These are phyloP conservation scores for Lenwebbia sp. DNA, from an alignment of 345 rosid species.

Conservation along the genomic window DNA sequence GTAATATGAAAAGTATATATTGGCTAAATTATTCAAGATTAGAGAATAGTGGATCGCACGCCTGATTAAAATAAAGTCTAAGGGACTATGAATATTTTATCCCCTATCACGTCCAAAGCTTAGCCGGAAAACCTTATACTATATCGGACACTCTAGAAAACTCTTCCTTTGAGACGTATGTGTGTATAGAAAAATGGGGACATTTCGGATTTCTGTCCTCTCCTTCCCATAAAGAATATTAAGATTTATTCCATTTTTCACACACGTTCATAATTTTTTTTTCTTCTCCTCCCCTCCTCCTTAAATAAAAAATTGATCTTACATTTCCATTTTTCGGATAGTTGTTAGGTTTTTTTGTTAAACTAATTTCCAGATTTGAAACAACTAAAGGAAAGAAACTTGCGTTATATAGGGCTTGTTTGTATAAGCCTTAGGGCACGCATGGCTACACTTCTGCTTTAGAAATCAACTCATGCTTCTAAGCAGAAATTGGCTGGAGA, in stretches of 20 bases:
- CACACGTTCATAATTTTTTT: not conserved
- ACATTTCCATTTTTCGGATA: not conserved
- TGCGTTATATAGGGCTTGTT: too few relatives aligned
- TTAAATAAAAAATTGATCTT: not conserved
- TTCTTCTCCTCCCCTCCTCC: too few relatives aligned
- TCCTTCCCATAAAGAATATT: too few relatives aligned
- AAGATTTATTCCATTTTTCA: not conserved
- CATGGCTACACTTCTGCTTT: too few relatives aligned
- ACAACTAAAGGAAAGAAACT: too few relatives aligned
- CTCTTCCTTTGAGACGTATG: not conserved
- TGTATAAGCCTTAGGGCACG: too few relatives aligned
- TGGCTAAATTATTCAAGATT: not conserved
- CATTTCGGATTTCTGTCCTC: not conserved
- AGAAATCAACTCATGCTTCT: too few relatives aligned
- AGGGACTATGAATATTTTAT: not conserved
- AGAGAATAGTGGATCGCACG: not conserved
- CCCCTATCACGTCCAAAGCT: not conserved
- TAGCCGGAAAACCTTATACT: not conserved
- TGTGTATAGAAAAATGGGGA: not conserved
- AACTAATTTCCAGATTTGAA: not conserved
- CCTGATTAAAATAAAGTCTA: not conserved
- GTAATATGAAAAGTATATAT: not conserved
- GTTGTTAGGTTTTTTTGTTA: not conserved
- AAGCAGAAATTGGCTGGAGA: too few relatives aligned
- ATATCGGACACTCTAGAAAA: not conserved